Evolutionary conservation across 208 protist species (phyloP), one percentile per base, ranked within the genome.

Genomic region (Acanthamoeba lenticulata): DNA sequence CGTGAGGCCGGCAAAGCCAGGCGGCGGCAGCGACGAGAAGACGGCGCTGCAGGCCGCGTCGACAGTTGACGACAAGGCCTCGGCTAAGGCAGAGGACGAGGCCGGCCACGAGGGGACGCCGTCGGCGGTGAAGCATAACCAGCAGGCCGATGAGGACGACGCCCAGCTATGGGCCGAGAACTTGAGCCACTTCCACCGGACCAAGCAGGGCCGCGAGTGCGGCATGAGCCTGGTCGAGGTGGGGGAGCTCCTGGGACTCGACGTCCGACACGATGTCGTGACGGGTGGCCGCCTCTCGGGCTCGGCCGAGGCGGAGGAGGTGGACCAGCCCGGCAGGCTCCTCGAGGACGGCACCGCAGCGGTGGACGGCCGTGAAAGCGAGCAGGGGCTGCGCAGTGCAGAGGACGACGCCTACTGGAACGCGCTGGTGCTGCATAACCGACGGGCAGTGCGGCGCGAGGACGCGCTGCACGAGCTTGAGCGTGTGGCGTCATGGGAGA

Each of bases 401-500:
- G 55, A 7, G 24, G 55, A 88, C 19, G 47, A 88, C 21, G 79
- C 32, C 42, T 88, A 42, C 47, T 88, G 79, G 79, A 38, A 29
- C 13, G 79, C 19, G 32, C 4, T 38, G 40, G 79, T 88, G 15
- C 38, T 55, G 79, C 55, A 62, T 38, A 15, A 88, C 32, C 24
- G 47, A 24, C 79, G 79, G 32, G n/a, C 47, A 6, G 55, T 88
- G 29, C 24, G 47, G 15, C 79, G 79, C 24, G 34, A 60, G 17
- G 79, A 88, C 32, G 79, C 79, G 17, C 47, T 88, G 40, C 47
- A 40, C 4, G 79, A 88, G 44, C 47, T 88, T 27, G 79, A 88
- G 29, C 19, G 79, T 17, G 24, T 88, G n/a, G 47, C 45, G 11
- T 88, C 79, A 15, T 88, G 79, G 79, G 79, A 88, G 42, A 88